phyloP scores from a whole-genome alignment of 768 basidiomycete species.

The Rhizopogon vinicolor region DNA sequence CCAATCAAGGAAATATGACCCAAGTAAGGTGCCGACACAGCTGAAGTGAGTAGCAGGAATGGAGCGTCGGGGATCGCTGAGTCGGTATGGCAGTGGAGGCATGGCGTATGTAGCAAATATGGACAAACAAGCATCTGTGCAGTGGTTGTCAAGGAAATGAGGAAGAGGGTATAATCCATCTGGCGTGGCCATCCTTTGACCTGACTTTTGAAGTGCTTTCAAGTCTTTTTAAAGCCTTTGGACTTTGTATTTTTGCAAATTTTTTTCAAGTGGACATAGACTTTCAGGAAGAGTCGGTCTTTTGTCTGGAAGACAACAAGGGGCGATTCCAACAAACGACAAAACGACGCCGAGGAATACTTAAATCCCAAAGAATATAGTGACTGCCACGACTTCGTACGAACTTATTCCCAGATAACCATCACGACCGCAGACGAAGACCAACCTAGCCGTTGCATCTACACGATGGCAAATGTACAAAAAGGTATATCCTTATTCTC shows the following conservation, averaged over 20 bases:
- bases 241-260: background rate
- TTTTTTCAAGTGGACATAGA: background rate
- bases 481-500: slow-evolving; percentile 1
- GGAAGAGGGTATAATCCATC: background rate
- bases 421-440: background rate
- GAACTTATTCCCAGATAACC: background rate
- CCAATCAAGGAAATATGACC: slow-evolving; percentile 8
- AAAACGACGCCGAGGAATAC: background rate
- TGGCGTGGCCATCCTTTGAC: background rate
- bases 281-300: slow-evolving; percentile 7
- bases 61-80: slow-evolving; percentile 19
- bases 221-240: background rate
- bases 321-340: background rate
- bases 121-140: slow-evolving; percentile 2
- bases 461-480: slow-evolving; percentile 5
- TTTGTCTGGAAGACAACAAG: background rate
- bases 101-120: slow-evolving; percentile 18
- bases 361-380: background rate
- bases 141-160: background rate
- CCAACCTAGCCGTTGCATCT: background rate
- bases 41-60: slow-evolving; percentile 23
- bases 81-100: background rate
- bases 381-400: slow-evolving; percentile 1
- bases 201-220: background rate
- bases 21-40: slow-evolving; percentile 24